These are phyloP conservation scores for Linum lewisii DNA, from an alignment of 345 rosid genomes.

Conservation along the genomic window DNA sequence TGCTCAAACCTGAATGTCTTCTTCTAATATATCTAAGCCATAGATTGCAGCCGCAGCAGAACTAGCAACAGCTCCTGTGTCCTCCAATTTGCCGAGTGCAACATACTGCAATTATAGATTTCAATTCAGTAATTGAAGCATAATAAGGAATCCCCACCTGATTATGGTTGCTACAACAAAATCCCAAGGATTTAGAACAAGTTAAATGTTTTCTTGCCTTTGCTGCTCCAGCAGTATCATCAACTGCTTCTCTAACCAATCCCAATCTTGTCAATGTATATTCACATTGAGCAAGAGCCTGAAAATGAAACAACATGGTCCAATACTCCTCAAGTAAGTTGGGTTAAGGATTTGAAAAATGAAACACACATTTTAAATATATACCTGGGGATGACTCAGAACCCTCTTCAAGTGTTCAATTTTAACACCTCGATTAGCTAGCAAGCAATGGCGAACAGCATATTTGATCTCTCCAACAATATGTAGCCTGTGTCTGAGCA, in stretches of 20 bases:
- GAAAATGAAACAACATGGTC: conserved; percentile 12
- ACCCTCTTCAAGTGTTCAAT: conserved; percentile 74
- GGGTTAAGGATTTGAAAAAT: not conserved
- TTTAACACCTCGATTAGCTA: conserved; percentile 81
- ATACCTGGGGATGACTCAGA: conserved; percentile 97
- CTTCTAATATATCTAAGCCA: conserved; percentile 73
- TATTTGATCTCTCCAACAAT: conserved; percentile 95
- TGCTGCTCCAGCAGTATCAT: conserved; percentile 98
- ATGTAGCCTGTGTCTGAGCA: conserved; percentile 84
- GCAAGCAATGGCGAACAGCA: conserved; percentile 82
- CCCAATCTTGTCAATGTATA: conserved; percentile 71
- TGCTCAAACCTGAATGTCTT: conserved; percentile 76
- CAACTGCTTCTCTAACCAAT: conserved; percentile 81
- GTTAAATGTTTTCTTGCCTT: conserved; percentile 32
- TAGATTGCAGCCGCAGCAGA: conserved; percentile 72
- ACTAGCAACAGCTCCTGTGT: conserved; percentile 92
- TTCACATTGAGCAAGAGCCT: conserved; percentile 99
- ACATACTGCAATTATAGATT: conserved; percentile 37
- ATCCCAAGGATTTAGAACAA: not conserved
- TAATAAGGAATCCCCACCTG: not conserved
- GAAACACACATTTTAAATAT: conserved; percentile 1
- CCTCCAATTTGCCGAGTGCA: conserved; percentile 51
- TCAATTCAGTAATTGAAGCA: conserved; percentile 10
- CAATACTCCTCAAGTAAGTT: not conserved
- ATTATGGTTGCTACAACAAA: conserved; percentile 4